Evolutionary conservation across 768 basidiomycete genomes (phyloP).

Genomic region (Psilocybe tampanensis): DNA sequence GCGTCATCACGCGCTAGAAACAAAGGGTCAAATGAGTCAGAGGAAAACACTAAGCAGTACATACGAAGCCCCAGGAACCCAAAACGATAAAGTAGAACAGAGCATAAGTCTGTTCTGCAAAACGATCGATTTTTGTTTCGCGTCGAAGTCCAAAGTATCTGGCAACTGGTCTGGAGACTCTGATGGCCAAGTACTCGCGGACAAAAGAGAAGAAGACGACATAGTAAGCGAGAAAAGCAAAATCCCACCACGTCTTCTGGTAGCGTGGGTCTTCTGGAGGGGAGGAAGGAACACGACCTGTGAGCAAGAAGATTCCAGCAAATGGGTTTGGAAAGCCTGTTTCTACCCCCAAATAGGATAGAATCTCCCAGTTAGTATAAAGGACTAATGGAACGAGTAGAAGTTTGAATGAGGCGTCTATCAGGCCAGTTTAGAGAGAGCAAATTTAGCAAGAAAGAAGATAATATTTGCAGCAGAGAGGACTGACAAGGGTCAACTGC

Average conservation of each 20-base stretch:
- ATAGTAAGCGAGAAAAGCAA: conserved; percentile 80
- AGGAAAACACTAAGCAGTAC: conserved; percentile 30
- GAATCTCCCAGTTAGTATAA: conserved; percentile 65
- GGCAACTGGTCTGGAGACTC: conserved; percentile 68
- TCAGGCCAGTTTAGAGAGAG: too few species aligned
- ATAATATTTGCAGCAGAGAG: background rate
- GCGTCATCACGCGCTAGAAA: conserved; percentile 76
- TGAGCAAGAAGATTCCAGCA: conserved; percentile 67
- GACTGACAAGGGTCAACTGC: conserved; percentile 69
- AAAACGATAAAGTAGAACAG: conserved; percentile 75
- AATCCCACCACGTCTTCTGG: conserved; percentile 72
- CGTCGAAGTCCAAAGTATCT: conserved; percentile 70
- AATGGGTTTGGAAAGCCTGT: conserved; percentile 71
- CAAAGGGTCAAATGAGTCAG: conserved; percentile 3
- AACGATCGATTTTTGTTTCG: conserved; percentile 71
- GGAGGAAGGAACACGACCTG: conserved; percentile 58
- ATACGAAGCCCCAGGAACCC: conserved; percentile 77
- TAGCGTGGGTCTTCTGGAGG: conserved; percentile 61
- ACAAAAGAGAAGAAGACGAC: conserved; percentile 89
- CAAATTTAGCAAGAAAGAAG: background rate
- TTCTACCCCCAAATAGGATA: conserved; percentile 44
- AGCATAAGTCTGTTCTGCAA: conserved; percentile 92
- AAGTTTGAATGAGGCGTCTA: conserved; percentile 70
- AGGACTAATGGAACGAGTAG: conserved; percentile 62
- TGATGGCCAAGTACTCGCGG: conserved; percentile 73